Conservation (phyloP, 2,329 filamentous ascomycete genomes). For the Fusarium azukiicola region DNA sequence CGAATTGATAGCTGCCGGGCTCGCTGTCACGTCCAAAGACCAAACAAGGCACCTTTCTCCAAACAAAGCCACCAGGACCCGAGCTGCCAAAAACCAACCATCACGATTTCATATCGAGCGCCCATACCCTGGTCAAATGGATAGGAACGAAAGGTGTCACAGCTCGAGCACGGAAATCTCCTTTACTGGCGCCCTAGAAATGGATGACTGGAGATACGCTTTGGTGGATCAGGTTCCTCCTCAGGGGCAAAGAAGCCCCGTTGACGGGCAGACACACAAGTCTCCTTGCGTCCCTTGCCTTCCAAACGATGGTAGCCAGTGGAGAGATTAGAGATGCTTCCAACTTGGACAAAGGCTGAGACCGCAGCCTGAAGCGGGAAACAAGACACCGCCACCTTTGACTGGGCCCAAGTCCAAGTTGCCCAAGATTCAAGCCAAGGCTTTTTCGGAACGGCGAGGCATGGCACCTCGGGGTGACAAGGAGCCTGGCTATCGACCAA, state of each 20-base stretch:
- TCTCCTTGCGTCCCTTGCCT: constrained; percentile 58
- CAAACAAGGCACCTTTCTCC: constrained; percentile 60
- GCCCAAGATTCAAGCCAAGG: constrained; percentile 28
- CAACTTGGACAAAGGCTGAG: constrained; percentile 44
- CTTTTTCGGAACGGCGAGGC: constrained; percentile 42
- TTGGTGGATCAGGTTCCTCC: constrained; percentile 57
- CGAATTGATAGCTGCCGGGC: constrained; percentile 75
- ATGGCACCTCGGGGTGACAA: constrained; percentile 12
- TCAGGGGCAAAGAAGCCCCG: constrained; percentile 45
- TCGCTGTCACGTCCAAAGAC: constrained; percentile 75
- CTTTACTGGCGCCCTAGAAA: constrained; percentile 55
- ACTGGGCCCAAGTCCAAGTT: constrained; percentile 39
- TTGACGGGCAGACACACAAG: constrained; percentile 24
- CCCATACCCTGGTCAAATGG: constrained; percentile 53
- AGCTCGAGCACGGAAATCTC: constrained; percentile 58
- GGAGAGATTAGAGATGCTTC: constrained; percentile 48
- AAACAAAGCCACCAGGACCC: constrained; percentile 35
- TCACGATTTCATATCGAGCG: constrained; percentile 17
- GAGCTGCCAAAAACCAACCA: constrained; percentile 26
- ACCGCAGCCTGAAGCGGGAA: constrained; percentile 14
- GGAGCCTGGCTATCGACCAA: constrained; percentile 14
- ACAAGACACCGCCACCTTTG: constrained; percentile 12
- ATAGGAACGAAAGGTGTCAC: constrained; percentile 53
- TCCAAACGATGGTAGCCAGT: constrained; percentile 47
- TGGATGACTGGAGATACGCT: constrained; percentile 60